phyloP scores from a whole-genome alignment of 2,329 filamentous ascomycete genomes.

The Aspergillus unguis region DNA sequence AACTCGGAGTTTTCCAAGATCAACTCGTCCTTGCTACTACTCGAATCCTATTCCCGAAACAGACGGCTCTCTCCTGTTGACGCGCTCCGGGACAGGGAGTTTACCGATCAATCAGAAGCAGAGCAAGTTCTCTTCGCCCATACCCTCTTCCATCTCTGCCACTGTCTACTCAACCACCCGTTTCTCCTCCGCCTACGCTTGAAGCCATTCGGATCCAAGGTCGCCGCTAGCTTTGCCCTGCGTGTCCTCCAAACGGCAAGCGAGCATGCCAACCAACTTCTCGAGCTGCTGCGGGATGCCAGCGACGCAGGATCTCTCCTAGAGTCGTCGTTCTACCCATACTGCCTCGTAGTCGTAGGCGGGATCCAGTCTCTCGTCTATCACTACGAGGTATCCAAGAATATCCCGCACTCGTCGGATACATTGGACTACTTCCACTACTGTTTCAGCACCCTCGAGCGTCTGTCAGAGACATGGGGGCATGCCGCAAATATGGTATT shows the following conservation, averaged over 20 bases:
- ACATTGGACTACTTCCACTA: conserved; percentile 16
- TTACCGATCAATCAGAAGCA: not conserved
- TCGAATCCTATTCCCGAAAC: conserved; percentile 31
- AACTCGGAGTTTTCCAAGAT: conserved; percentile 34
- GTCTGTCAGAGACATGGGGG: conserved; percentile 17
- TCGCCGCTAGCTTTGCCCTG: conserved; percentile 30
- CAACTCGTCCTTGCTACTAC: conserved; percentile 29
- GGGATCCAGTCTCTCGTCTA: conserved; percentile 5
- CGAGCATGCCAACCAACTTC: conserved; percentile 30
- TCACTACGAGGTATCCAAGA: not conserved
- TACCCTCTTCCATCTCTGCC: conserved; percentile 33
- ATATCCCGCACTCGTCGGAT: conserved; percentile 1
- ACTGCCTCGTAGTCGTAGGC: conserved; percentile 31
- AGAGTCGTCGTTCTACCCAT: conserved; percentile 33
- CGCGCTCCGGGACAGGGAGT: conserved; percentile 19
- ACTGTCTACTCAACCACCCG: conserved; percentile 38
- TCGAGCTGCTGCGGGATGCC: conserved; percentile 25
- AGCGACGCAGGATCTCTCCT: conserved; percentile 18
- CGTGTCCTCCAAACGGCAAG: conserved; percentile 24
- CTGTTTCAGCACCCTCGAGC: conserved; percentile 17
- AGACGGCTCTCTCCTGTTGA: conserved; percentile 19
- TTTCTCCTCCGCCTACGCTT: conserved; percentile 31
- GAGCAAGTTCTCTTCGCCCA: conserved; percentile 32
- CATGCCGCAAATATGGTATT: conserved; percentile 25
- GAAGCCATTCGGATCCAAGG: conserved; percentile 22